Conservation (phyloP, 352 stramenopile species). For the Globisporangium solare region DNA sequence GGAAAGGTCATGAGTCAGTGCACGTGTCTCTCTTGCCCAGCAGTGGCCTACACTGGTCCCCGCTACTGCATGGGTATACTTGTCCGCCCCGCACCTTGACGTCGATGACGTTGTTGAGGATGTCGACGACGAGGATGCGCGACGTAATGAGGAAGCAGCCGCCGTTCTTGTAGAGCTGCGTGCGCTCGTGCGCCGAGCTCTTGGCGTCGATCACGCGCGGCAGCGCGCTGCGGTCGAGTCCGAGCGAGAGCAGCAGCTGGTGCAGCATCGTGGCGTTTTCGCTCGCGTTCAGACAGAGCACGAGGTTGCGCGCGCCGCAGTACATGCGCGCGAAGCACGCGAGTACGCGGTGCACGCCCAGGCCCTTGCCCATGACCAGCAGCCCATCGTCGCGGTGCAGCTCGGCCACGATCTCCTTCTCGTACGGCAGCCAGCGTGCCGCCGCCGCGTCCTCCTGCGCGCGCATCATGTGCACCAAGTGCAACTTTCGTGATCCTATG, state of each 20-base stretch:
- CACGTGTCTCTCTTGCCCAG: not conserved
- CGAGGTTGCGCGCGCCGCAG: conserved; percentile 66
- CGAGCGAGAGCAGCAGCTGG: conserved; percentile 84
- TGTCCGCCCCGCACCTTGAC: conserved; percentile 17
- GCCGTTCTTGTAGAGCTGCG: conserved; percentile 89
- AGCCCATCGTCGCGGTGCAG: conserved; percentile 86
- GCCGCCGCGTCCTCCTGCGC: too few relatives aligned
- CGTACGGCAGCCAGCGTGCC: conserved; percentile 63
- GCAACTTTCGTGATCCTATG: too few relatives aligned
- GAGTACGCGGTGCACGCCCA: conserved; percentile 86
- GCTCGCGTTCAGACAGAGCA: conserved; percentile 92
- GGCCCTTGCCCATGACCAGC: conserved; percentile 88
- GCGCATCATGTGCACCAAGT: too few relatives aligned
- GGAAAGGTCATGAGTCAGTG: too few relatives aligned
- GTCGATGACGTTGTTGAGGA: conserved; percentile 87
- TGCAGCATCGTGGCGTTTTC: conserved; percentile 78
- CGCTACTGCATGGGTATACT: conserved; percentile 13
- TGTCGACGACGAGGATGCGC: conserved; percentile 96
- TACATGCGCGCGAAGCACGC: conserved; percentile 92
- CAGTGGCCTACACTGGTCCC: not conserved
- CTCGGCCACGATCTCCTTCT: conserved; percentile 67
- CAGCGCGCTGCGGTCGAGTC: conserved; percentile 79
- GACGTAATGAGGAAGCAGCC: conserved; percentile 94
- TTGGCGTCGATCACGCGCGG: conserved; percentile 71
- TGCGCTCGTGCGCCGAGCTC: conserved; percentile 64